phyloP scores from a whole-genome alignment of 768 basidiomycete genomes.

The Kondoa subrosea region DNA sequence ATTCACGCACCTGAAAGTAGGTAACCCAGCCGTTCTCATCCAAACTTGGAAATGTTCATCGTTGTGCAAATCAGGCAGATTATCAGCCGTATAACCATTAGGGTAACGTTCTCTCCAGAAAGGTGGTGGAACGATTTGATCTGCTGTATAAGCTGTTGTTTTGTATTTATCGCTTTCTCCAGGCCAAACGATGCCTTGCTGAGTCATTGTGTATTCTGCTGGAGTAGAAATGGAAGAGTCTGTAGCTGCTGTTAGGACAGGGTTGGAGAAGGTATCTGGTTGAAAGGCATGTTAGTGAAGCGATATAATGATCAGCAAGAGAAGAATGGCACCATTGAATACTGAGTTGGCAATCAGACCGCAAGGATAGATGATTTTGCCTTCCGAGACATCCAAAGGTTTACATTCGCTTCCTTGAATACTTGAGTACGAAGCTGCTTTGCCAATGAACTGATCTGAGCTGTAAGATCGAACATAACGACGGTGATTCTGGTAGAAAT shows the following conservation, averaged over 20 bases:
- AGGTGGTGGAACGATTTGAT: slow-evolving; percentile 74
- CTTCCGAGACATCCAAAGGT: slow-evolving; percentile 47
- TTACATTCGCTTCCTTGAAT: slow-evolving; percentile 58
- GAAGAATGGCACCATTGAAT: slow-evolving; percentile 64
- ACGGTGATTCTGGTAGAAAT: slow-evolving; percentile 96
- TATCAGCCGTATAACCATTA: slow-evolving; percentile 48
- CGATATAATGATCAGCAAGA: background rate
- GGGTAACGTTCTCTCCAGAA: slow-evolving; percentile 70
- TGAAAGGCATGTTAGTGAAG: background rate
- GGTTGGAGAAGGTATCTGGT: slow-evolving; percentile 61
- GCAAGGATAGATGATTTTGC: slow-evolving; percentile 65
- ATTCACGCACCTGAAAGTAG: slow-evolving; percentile 47
- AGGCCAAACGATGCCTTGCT: slow-evolving; percentile 80
- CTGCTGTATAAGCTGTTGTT: slow-evolving; percentile 45
- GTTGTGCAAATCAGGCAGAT: slow-evolving; percentile 49
- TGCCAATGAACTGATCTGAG: slow-evolving; percentile 66
- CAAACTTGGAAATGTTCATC: slow-evolving; percentile 98
- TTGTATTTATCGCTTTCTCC: slow-evolving; percentile 84
- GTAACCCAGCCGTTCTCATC: slow-evolving; percentile 96
- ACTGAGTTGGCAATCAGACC: slow-evolving; percentile 92
- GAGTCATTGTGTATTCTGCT: slow-evolving; percentile 53
- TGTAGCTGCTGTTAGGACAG: slow-evolving; percentile 43
- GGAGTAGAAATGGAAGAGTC: slow-evolving; percentile 33
- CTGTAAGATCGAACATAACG: slow-evolving; percentile 87
- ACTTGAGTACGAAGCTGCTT: slow-evolving; percentile 39